Percentiles rank a stretch among this genome's conserved stretches.
Evolutionary conservation across 2,329 filamentous ascomycete genomes (phyloP).

Genomic region (Aspergillus sp.): DNA sequence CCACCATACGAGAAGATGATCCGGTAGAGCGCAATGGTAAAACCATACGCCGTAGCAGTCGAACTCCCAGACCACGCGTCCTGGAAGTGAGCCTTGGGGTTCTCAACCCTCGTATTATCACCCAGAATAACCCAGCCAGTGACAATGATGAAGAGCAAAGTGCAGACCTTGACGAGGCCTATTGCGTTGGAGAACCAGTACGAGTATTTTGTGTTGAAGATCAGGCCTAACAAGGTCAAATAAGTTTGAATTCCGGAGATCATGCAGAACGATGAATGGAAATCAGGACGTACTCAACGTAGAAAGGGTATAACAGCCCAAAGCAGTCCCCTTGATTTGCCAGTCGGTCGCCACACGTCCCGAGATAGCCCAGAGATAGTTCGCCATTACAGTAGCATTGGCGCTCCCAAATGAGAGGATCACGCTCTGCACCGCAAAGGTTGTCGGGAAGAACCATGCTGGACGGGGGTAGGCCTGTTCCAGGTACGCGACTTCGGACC

Average conservation of each 20-base stretch:
- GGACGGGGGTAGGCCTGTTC: conserved; percentile 70
- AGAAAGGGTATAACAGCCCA: conserved; percentile 66
- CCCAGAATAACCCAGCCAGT: conserved; percentile 67
- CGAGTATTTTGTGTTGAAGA: conserved; percentile 62
- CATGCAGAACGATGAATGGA: too few species aligned
- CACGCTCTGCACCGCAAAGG: conserved; percentile 67
- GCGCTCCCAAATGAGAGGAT: conserved; percentile 68
- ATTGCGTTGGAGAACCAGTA: conserved; percentile 61
- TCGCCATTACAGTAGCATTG: conserved; percentile 66
- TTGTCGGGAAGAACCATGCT: conserved; percentile 65
- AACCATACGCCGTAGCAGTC: conserved; percentile 49
- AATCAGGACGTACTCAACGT: conserved; percentile 52
- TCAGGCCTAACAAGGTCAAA: conserved; percentile 36
- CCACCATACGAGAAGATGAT: conserved; percentile 64
- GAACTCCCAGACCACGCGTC: conserved; percentile 58
- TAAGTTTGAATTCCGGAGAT: too few species aligned
- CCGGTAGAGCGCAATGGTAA: conserved; percentile 62
- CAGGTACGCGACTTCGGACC: conserved; percentile 69
- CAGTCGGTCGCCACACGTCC: conserved; percentile 58
- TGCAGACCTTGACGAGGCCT: conserved; percentile 63
- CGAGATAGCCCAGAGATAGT: conserved; percentile 65
- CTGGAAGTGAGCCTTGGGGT: conserved; percentile 60
- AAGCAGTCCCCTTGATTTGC: conserved; percentile 69
- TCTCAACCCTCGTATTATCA: conserved; percentile 55
- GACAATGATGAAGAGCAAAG: conserved; percentile 65